A percentile compares a stretch with the other conserved stretches of the same genome.
These are phyloP conservation scores for Mrakia gelida DNA, from an alignment of 768 basidiomycete species.

Conservation along the genomic window DNA sequence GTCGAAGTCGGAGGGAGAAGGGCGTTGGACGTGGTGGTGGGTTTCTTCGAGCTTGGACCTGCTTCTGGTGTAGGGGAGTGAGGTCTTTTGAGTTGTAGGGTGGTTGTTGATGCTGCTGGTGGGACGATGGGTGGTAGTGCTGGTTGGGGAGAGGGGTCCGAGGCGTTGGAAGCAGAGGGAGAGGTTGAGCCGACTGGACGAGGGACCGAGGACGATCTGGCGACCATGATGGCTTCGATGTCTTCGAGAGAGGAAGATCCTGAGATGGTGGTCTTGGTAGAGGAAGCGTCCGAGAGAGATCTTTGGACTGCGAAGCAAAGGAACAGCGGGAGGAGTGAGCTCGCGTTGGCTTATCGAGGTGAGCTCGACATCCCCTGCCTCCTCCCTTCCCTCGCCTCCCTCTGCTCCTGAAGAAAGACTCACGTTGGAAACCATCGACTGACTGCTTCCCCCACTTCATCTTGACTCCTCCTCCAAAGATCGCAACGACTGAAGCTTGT, in stretches of 20 bases:
- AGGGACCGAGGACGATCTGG: neutral
- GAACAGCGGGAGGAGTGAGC: neutral
- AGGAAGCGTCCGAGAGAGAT: neutral
- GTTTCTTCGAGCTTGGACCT: neutral
- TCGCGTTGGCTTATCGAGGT: neutral
- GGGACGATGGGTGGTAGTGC: no score
- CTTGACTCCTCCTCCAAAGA: neutral
- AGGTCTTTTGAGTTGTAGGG: neutral
- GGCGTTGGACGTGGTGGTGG: neutral
- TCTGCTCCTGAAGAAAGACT: neutral
- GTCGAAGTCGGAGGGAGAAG: neutral
- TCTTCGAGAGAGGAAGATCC: slow-evolving; percentile 2
- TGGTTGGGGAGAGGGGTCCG: neutral
- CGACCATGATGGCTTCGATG: neutral
- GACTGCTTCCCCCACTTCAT: neutral
- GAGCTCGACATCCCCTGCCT: neutral
- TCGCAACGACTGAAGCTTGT: neutral
- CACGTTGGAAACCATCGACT: neutral
- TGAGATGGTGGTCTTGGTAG: neutral
- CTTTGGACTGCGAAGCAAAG: neutral
- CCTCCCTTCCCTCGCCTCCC: neutral
- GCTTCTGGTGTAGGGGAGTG: neutral
- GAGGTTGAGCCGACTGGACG: neutral
- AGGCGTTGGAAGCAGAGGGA: neutral
- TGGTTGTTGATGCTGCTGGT: neutral